These are phyloP conservation scores for Alloteropsis angusta DNA, from an alignment of 202 grass and related monocot species.

Conservation along the genomic window DNA sequence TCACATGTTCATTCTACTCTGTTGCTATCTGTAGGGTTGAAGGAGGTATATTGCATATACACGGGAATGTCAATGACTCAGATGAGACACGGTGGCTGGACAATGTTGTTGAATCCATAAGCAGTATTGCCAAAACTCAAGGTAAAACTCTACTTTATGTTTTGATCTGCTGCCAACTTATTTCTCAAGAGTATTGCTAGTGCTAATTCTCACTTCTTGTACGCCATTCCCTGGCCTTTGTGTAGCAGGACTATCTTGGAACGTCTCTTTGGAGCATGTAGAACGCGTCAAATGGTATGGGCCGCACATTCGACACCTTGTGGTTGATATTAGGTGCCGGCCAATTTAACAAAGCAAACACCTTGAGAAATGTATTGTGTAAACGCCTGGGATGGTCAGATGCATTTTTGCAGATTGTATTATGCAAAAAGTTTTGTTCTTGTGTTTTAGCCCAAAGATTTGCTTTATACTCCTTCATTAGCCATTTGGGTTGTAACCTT, in stretches of 20 bases:
- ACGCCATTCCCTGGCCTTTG: neutral
- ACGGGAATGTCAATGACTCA: constrained; percentile 73
- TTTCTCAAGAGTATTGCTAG: neutral
- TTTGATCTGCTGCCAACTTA: neutral
- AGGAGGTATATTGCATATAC: constrained; percentile 75
- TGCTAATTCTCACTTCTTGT: neutral
- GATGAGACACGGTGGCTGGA: constrained; percentile 63
- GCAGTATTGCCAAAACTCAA: constrained; percentile 38
- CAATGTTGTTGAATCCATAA: constrained; percentile 56
- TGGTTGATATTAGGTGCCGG: constrained; percentile 66
- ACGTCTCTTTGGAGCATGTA: constrained; percentile 44
- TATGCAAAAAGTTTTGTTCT: neutral
- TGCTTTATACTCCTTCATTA: neutral
- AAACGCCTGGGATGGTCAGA: neutral
- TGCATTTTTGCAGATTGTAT: neutral
- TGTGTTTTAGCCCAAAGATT: neutral
- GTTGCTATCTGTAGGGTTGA: constrained; percentile 30
- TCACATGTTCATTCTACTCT: neutral
- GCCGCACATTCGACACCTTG: constrained; percentile 72
- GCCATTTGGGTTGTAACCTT: constrained; percentile 15
- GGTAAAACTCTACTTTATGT: constrained; percentile 25
- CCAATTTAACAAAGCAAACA: constrained; percentile 8
- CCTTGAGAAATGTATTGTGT: neutral
- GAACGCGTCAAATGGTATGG: constrained; percentile 94
- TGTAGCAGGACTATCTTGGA: constrained; percentile 57